Evolutionary conservation across 2,329 filamentous ascomycete genomes (phyloP), one percentile per base, ranked within the genome.

Genomic region (Decorospora gaudefroyi): DNA sequence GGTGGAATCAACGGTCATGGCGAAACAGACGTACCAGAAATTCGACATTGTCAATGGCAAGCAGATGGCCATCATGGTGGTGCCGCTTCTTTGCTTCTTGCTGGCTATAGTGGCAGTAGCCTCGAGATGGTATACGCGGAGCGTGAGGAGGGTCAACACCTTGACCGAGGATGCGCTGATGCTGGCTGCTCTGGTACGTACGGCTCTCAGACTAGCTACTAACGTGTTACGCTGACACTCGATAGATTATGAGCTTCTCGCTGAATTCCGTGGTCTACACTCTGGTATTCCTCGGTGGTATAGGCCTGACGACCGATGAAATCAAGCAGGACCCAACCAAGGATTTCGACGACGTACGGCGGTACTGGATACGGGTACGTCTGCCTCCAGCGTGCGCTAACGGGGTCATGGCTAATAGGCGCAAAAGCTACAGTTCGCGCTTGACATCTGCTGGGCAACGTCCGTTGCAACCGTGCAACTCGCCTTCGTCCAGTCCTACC

Each of bases 401-500:
- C 11, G 6, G 4, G 10, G n/a, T 7, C 7, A 25, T n/a, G 18
- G 31, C 47, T 52, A 34, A 53, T 25, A 13, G 8, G 13, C 2
- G 6, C 16, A 6, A 25, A 40, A 59, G 53, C 51, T 52, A 16
- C 53, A 59, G 46, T 55, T 59, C 28, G 49, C 53, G 19, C 41
- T 59, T 34, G 53, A 59, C 19, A 49, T 51, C 13, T 59, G 53
- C 43, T 59, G 55, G 55, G 53, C 53, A 21, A 55, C 51, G 9
- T 57, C 55, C 7, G 36, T 59, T 30, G 43, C 51, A 17, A 48
- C 49, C n/a, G 46, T 59, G n/a, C 53, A 59, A 19, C 39, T 59
- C 28, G 52, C 49, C 6, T 50, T 57, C 12, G 42, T 49, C 13
- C 43, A 49, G 29, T 55, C 51, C 42, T 59, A 59, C 25, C 26